A percentile compares a stretch with the other conserved stretches of the same genome.
Conservation (phyloP, 805 yeast genomes). For the Yamadazyma ubonensis region DNA sequence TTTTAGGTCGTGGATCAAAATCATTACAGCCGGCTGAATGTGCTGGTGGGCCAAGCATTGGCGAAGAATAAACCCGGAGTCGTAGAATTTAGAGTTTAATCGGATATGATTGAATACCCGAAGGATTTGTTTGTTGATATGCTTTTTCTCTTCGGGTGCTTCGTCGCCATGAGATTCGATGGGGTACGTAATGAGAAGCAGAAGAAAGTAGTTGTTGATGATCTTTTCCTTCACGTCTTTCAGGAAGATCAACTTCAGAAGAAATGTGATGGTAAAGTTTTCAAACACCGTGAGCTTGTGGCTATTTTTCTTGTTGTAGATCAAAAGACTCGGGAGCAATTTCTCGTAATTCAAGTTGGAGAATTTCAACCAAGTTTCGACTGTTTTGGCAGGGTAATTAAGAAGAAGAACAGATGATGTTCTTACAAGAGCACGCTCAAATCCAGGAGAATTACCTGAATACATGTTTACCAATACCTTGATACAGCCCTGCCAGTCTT, state of each 20-base stretch:
- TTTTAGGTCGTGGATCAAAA: slow-evolving; percentile 63
- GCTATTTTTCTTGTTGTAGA: slow-evolving; percentile 52
- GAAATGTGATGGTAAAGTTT: slow-evolving; percentile 66
- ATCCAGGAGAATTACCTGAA: slow-evolving; percentile 20
- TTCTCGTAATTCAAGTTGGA: slow-evolving; percentile 54
- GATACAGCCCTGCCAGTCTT: slow-evolving; percentile 73
- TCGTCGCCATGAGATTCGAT: not conserved
- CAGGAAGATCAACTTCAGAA: slow-evolving; percentile 48
- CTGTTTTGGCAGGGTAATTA: slow-evolving; percentile 66
- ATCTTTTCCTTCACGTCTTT: slow-evolving; percentile 42
- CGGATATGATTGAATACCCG: slow-evolving; percentile 28
- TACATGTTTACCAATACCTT: slow-evolving; percentile 52
- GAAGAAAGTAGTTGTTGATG: slow-evolving; percentile 69
- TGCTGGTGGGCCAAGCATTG: slow-evolving; percentile 62
- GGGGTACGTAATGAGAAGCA: slow-evolving; percentile 56
- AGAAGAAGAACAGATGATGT: slow-evolving; percentile 67
- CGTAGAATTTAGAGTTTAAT: slow-evolving; percentile 43
- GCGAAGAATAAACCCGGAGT: slow-evolving; percentile 72
- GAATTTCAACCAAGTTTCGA: slow-evolving; percentile 74
- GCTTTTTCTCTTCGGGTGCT: slow-evolving; percentile 2
- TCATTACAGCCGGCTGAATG: slow-evolving; percentile 64
- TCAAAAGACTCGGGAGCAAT: slow-evolving; percentile 72
- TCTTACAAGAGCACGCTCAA: slow-evolving; percentile 50
- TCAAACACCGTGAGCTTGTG: slow-evolving; percentile 38
- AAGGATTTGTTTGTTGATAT: slow-evolving; percentile 28